Evolutionary conservation across 106 monocot genomes (phyloP).

Genomic region (Dendrobium nobile): DNA sequence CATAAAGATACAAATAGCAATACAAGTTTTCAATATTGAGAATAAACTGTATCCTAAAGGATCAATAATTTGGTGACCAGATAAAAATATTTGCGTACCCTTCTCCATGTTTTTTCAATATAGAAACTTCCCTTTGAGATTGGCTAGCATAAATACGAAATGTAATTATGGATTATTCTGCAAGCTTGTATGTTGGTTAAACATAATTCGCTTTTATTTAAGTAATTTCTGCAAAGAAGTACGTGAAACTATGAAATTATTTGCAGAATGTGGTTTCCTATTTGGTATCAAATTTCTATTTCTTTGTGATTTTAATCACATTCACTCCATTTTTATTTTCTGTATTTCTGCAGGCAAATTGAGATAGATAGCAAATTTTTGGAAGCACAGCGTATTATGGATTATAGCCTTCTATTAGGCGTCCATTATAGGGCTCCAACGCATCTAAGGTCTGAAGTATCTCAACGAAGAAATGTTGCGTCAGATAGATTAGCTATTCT

Average conservation of each 20-base stretch:
- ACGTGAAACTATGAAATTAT: neutral
- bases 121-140: neutral
- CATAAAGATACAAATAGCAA: neutral
- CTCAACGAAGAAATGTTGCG: slow-evolving; percentile 20
- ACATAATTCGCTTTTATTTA: neutral
- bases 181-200: neutral
- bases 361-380: slow-evolving; percentile 91
- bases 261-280: neutral
- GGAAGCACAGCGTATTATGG: slow-evolving; percentile 80
- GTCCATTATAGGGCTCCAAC: slow-evolving; percentile 94
- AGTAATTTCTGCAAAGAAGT: neutral
- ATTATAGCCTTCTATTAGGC: slow-evolving; percentile 87
- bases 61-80: too few relatives aligned
- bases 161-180: neutral
- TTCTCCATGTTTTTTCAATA: too few relatives aligned
- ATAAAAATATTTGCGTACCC: too few relatives aligned
- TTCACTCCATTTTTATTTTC: slow-evolving; percentile 1
- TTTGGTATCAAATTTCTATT: neutral
- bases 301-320: neutral
- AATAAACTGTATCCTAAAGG: too few relatives aligned
- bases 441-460: slow-evolving; percentile 36
- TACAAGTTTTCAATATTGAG: too few relatives aligned
- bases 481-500: slow-evolving; percentile 53
- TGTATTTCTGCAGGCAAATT: slow-evolving; percentile 61
- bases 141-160: neutral